Base-by-base conservation (phyloP, 768 basidiomycete genomes). In the Chiua virens region DNA sequence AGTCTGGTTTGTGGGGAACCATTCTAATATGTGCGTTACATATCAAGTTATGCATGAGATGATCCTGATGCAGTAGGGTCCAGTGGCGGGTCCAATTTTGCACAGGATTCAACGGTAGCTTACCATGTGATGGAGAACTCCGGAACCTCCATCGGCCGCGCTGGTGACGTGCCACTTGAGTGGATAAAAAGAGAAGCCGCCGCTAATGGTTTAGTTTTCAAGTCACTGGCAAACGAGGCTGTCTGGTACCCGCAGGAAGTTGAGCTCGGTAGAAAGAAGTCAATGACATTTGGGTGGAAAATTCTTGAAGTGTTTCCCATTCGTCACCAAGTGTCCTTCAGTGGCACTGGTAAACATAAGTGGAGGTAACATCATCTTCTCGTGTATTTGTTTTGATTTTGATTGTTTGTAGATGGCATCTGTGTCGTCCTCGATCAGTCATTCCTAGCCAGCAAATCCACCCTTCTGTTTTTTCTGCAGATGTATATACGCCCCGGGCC, bases 151-250 rank as follows among this genome's bases (percentile, higher is more conserved):
- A 13, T 28, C 34, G 15, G 36, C 47, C 44, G 52, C 23, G 44
- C 57, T 8, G 54, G 54, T 13, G 40, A 52, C 3, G 37, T 49
- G 7, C 4, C 57, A 5, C 34, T 58, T 22, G 9, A 39, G 9
- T 58, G 57, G 57, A 58, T 58, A 47, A 21, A 14, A 14, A 44
- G 21, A 5, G 54, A 58, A 22, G 57, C 57, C 15, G 18, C 18
- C 4, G 44, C n/a, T 8, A 22, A 22, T 4, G 57, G 57, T 20
- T 15, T 58, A 5, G 25, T 44, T 32, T 47, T 55, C 32, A 8
- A 45, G 1, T 8, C n/a, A n/a, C n/a, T n/a, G n/a, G n/a, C 45
- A 1, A 15, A n/a, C n/a, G 14, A n/a, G 11, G 13, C 30, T 18
- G 2, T 14, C 2, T 58, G 57, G 54, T 13, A 18, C 9, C 56